Base-by-base conservation (phyloP, 2,329 filamentous ascomycete species). In the Sarocladium strictum region DNA sequence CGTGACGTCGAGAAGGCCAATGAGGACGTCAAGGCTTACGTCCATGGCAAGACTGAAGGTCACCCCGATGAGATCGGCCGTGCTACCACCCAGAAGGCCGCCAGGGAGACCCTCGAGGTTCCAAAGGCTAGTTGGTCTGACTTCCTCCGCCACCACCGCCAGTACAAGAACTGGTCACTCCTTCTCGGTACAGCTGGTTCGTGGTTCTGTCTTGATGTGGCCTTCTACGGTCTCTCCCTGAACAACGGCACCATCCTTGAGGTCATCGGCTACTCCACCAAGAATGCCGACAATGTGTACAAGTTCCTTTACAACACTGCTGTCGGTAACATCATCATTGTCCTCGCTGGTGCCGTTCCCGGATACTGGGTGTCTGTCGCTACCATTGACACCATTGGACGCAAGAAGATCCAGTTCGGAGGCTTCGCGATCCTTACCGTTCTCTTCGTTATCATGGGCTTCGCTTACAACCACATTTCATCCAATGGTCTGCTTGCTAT, bases 281-380 rank as follows among this genome's bases (percentile, higher is more conserved):
- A 65, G 55, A 59, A 64, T 58, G 68, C 69, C 37, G 64, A 64
- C 54, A 82, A 78, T 58, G 81, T 88, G 27, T 91, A 91, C 72
- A 68, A 89, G 60, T 78, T 76, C 65, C 77, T 90, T 58, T 85
- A 84, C 74, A 89, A 88, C 70, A 89, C 84, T 7, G 86, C 88
- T 51, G 79, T 90, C 19, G 89, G 89, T 10, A 91, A 93, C 72
- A 72, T 92, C 61, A 89, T 92, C 60, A 79, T 92, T 52, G 84
- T 91, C 61, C 83, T 87, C 56, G 88, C 89, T 3, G 89, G 88
- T 55, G 86, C 89, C 49, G 87, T 92, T 14, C 89, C 89, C 0
- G 89, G 89, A 14, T 92, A 92, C 75, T 92, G 88, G 88, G 80
- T 90, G 15, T 89, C 87, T 0, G 87, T 91, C 5, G 83, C 83